A percentile compares a stretch with the other conserved stretches of the same genome.
Conservation (phyloP, 1,284 basidiomycete genomes). For the Malassezia globosa region DNA sequence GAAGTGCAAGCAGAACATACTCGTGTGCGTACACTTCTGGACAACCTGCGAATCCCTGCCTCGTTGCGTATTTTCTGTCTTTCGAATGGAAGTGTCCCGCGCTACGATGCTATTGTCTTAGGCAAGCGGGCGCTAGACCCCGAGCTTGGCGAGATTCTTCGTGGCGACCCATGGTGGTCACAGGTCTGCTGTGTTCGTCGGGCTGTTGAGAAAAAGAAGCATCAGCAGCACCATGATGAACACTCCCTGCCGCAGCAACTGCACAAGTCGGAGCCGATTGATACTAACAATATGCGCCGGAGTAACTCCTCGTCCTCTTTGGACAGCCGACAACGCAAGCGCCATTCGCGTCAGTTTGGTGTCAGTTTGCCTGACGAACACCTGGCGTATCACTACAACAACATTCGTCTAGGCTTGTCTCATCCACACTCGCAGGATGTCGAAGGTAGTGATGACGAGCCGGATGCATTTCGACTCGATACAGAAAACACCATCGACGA, state of each 20-base stretch:
- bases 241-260: too few species aligned
- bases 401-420: slow-evolving; percentile 42
- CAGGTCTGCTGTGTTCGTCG: slow-evolving; percentile 34
- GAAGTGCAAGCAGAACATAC: slow-evolving; percentile 36
- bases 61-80: slow-evolving; percentile 42
- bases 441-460: slow-evolving; percentile 19
- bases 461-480: slow-evolving; percentile 12
- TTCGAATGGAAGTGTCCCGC: slow-evolving; percentile 27
- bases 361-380: slow-evolving; percentile 41
- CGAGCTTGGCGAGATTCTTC: slow-evolving; percentile 26
- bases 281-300: not conserved
- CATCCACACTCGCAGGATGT: slow-evolving; percentile 36
- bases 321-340: slow-evolving; percentile 4
- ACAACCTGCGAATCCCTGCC: slow-evolving; percentile 44
- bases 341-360: slow-evolving; percentile 32
- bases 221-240: too few species aligned
- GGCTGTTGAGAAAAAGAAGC: slow-evolving; percentile 30
- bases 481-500: slow-evolving; percentile 15
- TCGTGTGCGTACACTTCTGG: slow-evolving; percentile 37
- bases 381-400: slow-evolving; percentile 40
- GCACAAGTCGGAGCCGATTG: slow-evolving; percentile 22
- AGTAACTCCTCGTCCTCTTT: not conserved
- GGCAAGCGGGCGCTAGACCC: slow-evolving; percentile 25
- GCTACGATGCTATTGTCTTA: slow-evolving; percentile 39
- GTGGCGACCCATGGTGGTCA: slow-evolving; percentile 44